Conservation (phyloP, 345 rosid species). For the Euphorbia pulcherrima region DNA sequence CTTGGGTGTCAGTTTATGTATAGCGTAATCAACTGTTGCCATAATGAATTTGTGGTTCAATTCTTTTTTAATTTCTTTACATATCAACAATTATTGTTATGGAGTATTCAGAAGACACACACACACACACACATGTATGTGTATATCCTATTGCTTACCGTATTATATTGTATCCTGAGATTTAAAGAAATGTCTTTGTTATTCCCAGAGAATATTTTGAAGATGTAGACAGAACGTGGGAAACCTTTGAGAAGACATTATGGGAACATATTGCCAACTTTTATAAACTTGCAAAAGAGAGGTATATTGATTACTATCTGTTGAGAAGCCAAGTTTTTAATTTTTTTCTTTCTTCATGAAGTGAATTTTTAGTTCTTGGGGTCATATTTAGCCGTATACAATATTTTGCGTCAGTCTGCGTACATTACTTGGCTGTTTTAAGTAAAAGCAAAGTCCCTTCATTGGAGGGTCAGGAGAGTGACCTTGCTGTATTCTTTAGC, state of each 20-base stretch:
- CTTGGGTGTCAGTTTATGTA: neutral
- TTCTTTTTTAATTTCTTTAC: neutral
- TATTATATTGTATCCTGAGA: conserved; percentile 9
- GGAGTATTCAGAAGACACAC: neutral
- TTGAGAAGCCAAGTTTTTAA: neutral
- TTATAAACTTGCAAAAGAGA: conserved; percentile 88
- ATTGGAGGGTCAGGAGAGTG: neutral
- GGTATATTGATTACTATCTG: conserved; percentile 41
- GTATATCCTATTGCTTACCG: neutral
- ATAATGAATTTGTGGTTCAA: neutral
- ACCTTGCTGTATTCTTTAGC: neutral
- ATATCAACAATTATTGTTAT: neutral
- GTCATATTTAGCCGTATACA: neutral
- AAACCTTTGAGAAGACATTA: conserved; percentile 90
- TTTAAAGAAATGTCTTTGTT: conserved; percentile 17
- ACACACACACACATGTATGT: too few species aligned
- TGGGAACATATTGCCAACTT: conserved; percentile 85
- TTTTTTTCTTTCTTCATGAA: neutral
- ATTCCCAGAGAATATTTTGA: conserved; percentile 86
- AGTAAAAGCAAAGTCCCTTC: neutral
- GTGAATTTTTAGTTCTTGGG: neutral
- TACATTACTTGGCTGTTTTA: neutral
- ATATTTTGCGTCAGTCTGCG: neutral
- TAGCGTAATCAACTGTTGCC: neutral
- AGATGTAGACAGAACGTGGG: conserved; percentile 96